Percentiles rank a stretch among this genome's conserved stretches.
Conservation (phyloP, 768 basidiomycete genomes). For the Pulveroboletus sp. region DNA sequence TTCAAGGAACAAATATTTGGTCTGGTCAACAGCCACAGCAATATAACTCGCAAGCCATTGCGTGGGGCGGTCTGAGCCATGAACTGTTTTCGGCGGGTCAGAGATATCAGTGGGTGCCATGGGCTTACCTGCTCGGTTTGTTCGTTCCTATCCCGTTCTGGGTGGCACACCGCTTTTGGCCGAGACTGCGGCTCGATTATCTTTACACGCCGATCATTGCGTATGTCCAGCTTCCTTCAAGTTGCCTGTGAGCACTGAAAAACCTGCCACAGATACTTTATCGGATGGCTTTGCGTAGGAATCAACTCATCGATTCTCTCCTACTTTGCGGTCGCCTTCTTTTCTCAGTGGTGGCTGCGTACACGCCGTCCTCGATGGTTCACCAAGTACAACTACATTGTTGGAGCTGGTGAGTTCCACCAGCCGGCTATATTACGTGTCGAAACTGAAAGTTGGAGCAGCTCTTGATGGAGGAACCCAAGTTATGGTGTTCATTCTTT, state of each 20-base stretch:
- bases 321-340: slow-evolving; percentile 48
- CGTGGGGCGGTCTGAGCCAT: slow-evolving; percentile 41
- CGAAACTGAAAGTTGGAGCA: slow-evolving; percentile 6
- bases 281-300: slow-evolving; percentile 47
- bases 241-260: slow-evolving; percentile 5
- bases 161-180: slow-evolving; percentile 36
- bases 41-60: slow-evolving; percentile 34
- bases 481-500: slow-evolving; percentile 55
- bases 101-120: slow-evolving; percentile 43
- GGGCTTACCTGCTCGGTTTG: slow-evolving; percentile 33
- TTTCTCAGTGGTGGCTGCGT: slow-evolving; percentile 61
- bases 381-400: slow-evolving; percentile 61
- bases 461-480: slow-evolving; percentile 40
- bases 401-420: slow-evolving; percentile 49
- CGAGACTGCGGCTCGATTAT: slow-evolving; percentile 28
- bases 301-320: slow-evolving; percentile 52
- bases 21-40: slow-evolving; percentile 31
- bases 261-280: slow-evolving; percentile 30
- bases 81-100: slow-evolving; percentile 31
- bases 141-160: slow-evolving; percentile 41
- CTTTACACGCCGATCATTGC: slow-evolving; percentile 34
- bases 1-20: slow-evolving; percentile 47
- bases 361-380: slow-evolving; percentile 64
- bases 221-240: slow-evolving; percentile 7
- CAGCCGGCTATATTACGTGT: neutral